phyloP scores from a whole-genome alignment of 2,329 filamentous ascomycete genomes.

The Xylariaceae sp. region DNA sequence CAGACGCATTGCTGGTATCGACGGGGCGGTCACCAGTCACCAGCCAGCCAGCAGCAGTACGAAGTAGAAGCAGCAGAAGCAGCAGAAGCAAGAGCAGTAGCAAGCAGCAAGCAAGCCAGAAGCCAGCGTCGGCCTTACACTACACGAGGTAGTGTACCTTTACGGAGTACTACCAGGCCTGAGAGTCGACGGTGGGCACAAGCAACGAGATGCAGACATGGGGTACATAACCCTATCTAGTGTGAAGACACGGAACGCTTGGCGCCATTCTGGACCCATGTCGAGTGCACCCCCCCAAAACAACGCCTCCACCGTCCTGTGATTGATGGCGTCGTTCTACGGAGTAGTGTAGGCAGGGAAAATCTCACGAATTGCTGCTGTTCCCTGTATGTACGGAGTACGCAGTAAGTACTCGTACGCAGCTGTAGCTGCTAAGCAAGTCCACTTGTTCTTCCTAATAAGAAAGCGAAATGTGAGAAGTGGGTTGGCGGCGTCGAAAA shows the following conservation, averaged over 20 bases:
- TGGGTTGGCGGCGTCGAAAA: not conserved
- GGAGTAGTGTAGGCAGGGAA: not conserved
- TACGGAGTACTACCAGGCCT: not conserved
- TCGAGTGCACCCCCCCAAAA: slow-evolving; percentile 16
- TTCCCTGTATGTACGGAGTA: too few species aligned
- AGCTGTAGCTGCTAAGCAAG: not conserved
- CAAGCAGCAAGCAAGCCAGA: not conserved
- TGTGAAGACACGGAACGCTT: slow-evolving; percentile 11
- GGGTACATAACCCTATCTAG: slow-evolving; percentile 11
- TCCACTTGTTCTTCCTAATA: not conserved
- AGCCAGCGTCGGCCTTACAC: not conserved
- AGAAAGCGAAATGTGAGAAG: too few species aligned
- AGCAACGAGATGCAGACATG: slow-evolving; percentile 22
- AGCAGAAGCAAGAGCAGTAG: too few species aligned
- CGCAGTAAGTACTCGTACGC: too few species aligned
- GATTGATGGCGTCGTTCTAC: slow-evolving; percentile 24
- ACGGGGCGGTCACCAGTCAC: not conserved
- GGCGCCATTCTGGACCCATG: slow-evolving; percentile 28
- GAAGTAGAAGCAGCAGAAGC: too few species aligned
- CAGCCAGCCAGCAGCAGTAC: too few species aligned
- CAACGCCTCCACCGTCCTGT: slow-evolving; percentile 24
- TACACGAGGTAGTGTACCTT: not conserved
- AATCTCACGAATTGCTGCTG: too few species aligned
- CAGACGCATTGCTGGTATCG: not conserved
- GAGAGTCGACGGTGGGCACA: not conserved